Conservation (phyloP, 2,329 filamentous ascomycete species). For the Botrytis paeoniae region DNA sequence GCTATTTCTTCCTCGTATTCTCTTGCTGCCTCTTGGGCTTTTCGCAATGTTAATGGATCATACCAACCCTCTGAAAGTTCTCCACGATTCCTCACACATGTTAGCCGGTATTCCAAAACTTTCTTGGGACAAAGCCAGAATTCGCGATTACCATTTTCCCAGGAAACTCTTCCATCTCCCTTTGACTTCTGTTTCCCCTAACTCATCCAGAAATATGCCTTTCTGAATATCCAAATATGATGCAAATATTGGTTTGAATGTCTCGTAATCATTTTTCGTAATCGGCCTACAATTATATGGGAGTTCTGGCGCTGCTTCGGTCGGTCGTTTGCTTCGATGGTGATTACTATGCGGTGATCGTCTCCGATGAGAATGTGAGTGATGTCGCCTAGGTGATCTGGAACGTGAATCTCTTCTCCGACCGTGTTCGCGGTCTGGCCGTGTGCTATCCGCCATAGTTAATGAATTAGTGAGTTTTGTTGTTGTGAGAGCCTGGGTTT, state of each 20-base stretch:
- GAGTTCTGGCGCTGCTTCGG: slow-evolving; percentile 41
- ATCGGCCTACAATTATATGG: slow-evolving; percentile 66
- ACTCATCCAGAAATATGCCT: slow-evolving; percentile 61
- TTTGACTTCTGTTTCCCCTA: slow-evolving; percentile 71
- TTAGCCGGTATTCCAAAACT: slow-evolving; percentile 41
- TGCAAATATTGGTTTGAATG: slow-evolving; percentile 70
- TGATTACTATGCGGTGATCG: slow-evolving; percentile 28
- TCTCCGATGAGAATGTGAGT: slow-evolving; percentile 23
- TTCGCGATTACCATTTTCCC: slow-evolving; percentile 67
- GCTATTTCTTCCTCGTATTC: slow-evolving; percentile 17
- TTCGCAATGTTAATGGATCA: slow-evolving; percentile 61
- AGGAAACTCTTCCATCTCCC: slow-evolving; percentile 94
- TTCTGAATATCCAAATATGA: slow-evolving; percentile 90
- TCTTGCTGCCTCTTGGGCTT: slow-evolving; percentile 30
- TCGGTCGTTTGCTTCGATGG: slow-evolving; percentile 37
- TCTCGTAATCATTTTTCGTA: slow-evolving; percentile 63
- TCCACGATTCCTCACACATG: slow-evolving; percentile 67
- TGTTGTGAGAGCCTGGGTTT: not conserved
- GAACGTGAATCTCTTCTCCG: slow-evolving; percentile 21
- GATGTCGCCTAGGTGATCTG: slow-evolving; percentile 20
- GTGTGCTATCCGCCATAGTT: slow-evolving; percentile 19
- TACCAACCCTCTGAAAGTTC: slow-evolving; percentile 93
- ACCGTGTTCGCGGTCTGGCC: not conserved
- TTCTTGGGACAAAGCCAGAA: slow-evolving; percentile 14
- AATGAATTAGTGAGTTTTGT: not conserved